Base-by-base conservation (phyloP, 805 yeast species). In the Komagataella populi region DNA sequence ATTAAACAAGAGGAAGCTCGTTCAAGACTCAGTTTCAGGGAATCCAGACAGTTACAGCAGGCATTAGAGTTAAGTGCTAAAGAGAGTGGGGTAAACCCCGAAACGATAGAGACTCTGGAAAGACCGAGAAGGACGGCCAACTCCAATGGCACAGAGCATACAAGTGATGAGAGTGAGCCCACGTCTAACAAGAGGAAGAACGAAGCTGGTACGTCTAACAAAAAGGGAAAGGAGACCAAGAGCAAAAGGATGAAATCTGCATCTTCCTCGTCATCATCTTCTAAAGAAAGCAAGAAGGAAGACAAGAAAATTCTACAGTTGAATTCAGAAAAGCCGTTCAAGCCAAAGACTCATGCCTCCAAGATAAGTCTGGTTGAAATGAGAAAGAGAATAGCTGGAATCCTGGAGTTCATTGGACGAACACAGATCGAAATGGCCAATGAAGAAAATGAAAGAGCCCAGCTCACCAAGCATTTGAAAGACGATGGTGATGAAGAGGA, bases 361-460 rank as follows among this genome's bases (percentile, higher is more conserved):
- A 77, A 87, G 51, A 78, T 86, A 3, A 77, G 89, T 3, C 65
- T 90, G 54, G 76, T 78, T 57, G 99, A 91, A 64, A 84, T 91
- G 87, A 77, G 89, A 52, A 81, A 87, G 60, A 76, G 99, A 53
- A 85, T 89, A 1, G 84, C 87, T 2, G 95, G 96, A 1, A 91
- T 91, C 18, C 69, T 91, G 58, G 98, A 93, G 66, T 93, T 90
- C 74, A 77, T 91, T 23, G 87, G 90, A 10, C 74, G 96, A 50
- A 85, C 95, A 1, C 96, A 89, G 64, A 66, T 83, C 55, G 98
- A 91, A 60, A 68, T 91, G 54, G 82, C 83, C 48, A 78, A 77
- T 50, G 96, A 89, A 58, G 83, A 82, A 56, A 68, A 73, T n/a
- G 77, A 74, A 46, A 80, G 81, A 51, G 70, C 68, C 24, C 74